These are phyloP conservation scores for Triglochin maritima DNA, from an alignment of 106 monocot genomes.

Conservation along the genomic window DNA sequence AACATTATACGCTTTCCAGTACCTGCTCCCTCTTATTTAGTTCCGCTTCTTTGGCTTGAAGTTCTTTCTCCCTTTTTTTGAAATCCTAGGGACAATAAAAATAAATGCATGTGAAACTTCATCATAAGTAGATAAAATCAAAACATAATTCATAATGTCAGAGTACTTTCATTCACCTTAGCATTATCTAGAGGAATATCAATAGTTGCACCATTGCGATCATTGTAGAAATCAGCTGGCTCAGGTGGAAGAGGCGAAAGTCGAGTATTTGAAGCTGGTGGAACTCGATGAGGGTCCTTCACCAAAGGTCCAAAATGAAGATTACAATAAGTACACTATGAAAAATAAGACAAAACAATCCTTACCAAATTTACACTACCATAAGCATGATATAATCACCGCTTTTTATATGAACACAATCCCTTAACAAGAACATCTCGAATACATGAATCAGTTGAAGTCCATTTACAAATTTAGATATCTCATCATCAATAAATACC, in stretches of 20 bases:
- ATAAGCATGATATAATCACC: too few relatives aligned
- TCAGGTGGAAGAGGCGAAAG: slow-evolving; percentile 95
- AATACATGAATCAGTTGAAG: too few relatives aligned
- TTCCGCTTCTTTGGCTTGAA: slow-evolving; percentile 77
- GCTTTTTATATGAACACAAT: too few relatives aligned
- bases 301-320: not conserved
- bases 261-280: slow-evolving; percentile 72
- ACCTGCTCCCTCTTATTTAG: slow-evolving; percentile 81
- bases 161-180: slow-evolving; percentile 30
- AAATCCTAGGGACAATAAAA: slow-evolving; percentile 31
- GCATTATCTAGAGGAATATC: slow-evolving; percentile 80
- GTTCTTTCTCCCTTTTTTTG: slow-evolving; percentile 75
- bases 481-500: too few relatives aligned
- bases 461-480: too few relatives aligned
- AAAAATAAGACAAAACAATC: too few relatives aligned
- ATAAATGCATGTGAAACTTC: not conserved
- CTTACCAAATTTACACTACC: too few relatives aligned
- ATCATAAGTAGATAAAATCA: not conserved
- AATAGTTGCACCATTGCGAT: slow-evolving; percentile 39
- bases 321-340: too few relatives aligned
- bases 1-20: not conserved
- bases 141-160: not conserved
- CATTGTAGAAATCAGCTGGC: slow-evolving; percentile 91
- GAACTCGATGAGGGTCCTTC: slow-evolving; percentile 66
- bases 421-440: too few relatives aligned